phyloP scores from a whole-genome alignment of 139 green algal species.

The Parachlorella kessleri region DNA sequence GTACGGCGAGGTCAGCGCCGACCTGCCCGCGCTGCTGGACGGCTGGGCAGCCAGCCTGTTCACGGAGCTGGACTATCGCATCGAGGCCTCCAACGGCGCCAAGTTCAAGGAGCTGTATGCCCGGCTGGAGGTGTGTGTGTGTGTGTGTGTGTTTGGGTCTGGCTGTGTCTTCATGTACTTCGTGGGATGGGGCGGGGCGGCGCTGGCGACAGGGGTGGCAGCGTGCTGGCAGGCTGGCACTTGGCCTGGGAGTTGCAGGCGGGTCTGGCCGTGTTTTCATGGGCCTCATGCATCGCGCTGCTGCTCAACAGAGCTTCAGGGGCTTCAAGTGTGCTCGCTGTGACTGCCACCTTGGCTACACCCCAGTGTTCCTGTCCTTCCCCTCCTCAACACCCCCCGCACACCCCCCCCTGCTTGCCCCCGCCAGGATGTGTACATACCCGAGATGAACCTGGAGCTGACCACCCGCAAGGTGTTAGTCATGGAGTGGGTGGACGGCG shows the following conservation, averaged over 20 bases:
- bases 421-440: slow-evolving; percentile 62
- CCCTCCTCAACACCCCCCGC: not conserved
- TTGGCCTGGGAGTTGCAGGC: no score
- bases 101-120: slow-evolving; percentile 62
- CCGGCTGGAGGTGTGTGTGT: slow-evolving; percentile 58
- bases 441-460: slow-evolving; percentile 50
- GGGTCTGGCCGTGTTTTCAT: no score
- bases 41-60: slow-evolving; percentile 85
- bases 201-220: not conserved
- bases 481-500: slow-evolving; percentile 94
- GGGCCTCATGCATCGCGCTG: no score
- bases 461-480: slow-evolving; percentile 71
- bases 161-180: no score
- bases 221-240: no score
- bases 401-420: slow-evolving; percentile 10
- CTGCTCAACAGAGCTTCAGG: no score
- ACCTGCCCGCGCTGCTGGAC: slow-evolving; percentile 87
- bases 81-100: slow-evolving; percentile 75
- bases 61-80: slow-evolving; percentile 87
- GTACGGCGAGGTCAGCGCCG: slow-evolving; percentile 74
- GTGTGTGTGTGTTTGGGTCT: not conserved
- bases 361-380: no score
- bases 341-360: no score
- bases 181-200: no score
- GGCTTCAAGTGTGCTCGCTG: no score